A percentile compares a stretch with the other conserved stretches of the same genome.
Evolutionary conservation across 352 stramenopile species (phyloP).

Genomic region (Thalassiosira exigua): DNA sequence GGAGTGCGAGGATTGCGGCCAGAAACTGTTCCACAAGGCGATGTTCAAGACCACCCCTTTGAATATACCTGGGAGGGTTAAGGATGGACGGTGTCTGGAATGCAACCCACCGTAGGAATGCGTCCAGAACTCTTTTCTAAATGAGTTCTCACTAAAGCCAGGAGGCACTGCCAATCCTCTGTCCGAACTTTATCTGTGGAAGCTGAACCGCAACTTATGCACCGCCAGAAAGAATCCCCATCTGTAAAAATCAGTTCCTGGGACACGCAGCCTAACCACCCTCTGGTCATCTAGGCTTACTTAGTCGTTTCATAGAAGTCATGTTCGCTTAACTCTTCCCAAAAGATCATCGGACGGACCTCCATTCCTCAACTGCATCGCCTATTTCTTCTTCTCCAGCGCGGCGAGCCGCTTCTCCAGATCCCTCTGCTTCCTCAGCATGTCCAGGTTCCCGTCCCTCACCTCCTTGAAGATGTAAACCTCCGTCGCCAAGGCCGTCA

Average conservation of each 20-base stretch:
- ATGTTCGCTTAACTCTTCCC: background rate
- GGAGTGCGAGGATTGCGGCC: slow-evolving; percentile 77
- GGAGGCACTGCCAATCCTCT: no score
- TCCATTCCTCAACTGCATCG: background rate
- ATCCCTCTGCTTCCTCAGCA: slow-evolving; percentile 77
- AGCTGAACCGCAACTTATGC: no score
- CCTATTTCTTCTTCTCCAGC: slow-evolving; percentile 53
- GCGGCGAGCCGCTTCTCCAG: slow-evolving; percentile 66
- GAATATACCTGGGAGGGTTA: slow-evolving; percentile 62
- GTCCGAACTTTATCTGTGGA: no score
- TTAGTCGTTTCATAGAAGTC: no score
- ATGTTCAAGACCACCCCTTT: slow-evolving; percentile 81
- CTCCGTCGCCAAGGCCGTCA: slow-evolving; percentile 72
- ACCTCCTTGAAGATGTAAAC: slow-evolving; percentile 82
- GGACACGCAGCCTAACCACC: no score
- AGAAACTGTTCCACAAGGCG: slow-evolving; percentile 79
- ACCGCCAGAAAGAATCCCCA: no score
- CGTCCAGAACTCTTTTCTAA: no score
- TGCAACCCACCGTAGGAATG: slow-evolving; percentile 57
- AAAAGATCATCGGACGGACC: background rate
- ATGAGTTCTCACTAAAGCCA: no score
- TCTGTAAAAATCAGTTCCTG: no score
- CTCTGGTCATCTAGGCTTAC: no score
- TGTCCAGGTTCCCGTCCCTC: slow-evolving; percentile 68
- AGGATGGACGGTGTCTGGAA: slow-evolving; percentile 75